Evolutionary conservation across 805 yeast species (phyloP), one percentile per base, ranked within the genome.

Genomic region (Wickerhamiella shivajii): DNA sequence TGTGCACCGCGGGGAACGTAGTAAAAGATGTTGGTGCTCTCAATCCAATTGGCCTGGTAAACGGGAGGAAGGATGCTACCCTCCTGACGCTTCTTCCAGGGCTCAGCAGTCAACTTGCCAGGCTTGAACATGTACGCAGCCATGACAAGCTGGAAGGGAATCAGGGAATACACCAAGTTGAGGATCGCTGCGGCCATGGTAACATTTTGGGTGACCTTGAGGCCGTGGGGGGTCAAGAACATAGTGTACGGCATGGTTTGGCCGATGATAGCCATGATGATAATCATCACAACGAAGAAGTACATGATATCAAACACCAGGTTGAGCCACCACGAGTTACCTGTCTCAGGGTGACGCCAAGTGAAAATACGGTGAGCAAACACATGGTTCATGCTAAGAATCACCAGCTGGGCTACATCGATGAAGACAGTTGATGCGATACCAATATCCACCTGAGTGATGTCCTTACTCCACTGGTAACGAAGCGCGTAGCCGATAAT

Each of bases 21-120:
- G 53, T 77, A 78, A 31, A 60, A 55, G 12, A 74, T 64, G 16
- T 56, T 47, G 44, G 77, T 75, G 4, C 71, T 64, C 50, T 73
- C 72, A 46, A 78, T 72, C 90, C 90, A 78, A 67, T 75, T 74
- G 23, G 92, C 81, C 50, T 70, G 77, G 30, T 67, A 48, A 9
- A 54, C 55, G 14, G 43, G 42, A 11, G 41, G 72, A 26, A 49
- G 38, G 3, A 45, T 36, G 21, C 44, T 44, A 40, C 47, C 71
- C 44, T 67, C 63, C 23, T 28, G 32, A 26, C 22, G 12, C 27
- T 35, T 33, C 36, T 39, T 39, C 35, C 44, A 29, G 16, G 44
- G 43, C 34, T 41, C 36, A 6, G 46, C 44, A 14, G 44, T 26
- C 24, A 74, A 60, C 26, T 56, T 39, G 5, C 78, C 68, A 14